Conservation (phyloP, 371 early-diverging fungal genomes). For the Lichtheimia corymbifera region DNA sequence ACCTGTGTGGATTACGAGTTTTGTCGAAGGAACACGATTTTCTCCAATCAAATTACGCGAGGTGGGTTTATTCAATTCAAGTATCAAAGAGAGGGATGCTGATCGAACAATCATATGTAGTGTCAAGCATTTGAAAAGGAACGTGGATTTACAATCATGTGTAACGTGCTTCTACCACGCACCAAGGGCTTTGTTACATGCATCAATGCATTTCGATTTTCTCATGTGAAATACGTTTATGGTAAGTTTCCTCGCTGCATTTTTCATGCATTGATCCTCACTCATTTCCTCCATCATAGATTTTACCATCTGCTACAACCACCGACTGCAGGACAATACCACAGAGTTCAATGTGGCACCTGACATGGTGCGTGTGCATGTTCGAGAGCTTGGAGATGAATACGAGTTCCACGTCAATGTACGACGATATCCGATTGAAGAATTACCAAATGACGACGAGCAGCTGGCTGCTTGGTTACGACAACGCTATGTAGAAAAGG, state of each 20-base stretch:
- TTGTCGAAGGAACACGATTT: slow-evolving; percentile 72
- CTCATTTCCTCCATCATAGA: slow-evolving; percentile 28
- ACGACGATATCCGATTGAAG: slow-evolving; percentile 55
- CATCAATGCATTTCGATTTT: slow-evolving; percentile 58
- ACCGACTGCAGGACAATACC: slow-evolving; percentile 20
- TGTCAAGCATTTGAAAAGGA: slow-evolving; percentile 62
- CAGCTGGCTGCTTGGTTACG: slow-evolving; percentile 62
- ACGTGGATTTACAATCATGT: slow-evolving; percentile 59
- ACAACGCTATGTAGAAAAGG: slow-evolving; percentile 67
- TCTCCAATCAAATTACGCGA: slow-evolving; percentile 62
- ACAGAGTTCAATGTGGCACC: slow-evolving; percentile 56
- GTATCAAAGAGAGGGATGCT: slow-evolving; percentile 1
- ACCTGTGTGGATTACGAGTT: slow-evolving; percentile 77
- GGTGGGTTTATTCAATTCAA: slow-evolving; percentile 24
- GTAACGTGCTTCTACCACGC: slow-evolving; percentile 77
- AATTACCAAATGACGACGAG: slow-evolving; percentile 61
- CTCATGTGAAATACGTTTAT: slow-evolving; percentile 69
- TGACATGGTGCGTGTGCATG: slow-evolving; percentile 61
- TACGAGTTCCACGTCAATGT: slow-evolving; percentile 75
- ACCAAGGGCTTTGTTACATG: slow-evolving; percentile 80
- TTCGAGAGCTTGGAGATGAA: slow-evolving; percentile 51
- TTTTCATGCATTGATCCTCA: background rate
- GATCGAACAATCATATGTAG: slow-evolving; percentile 19
- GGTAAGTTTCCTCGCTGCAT: slow-evolving; percentile 33
- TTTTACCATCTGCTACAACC: slow-evolving; percentile 67